phyloP scores from a whole-genome alignment of 768 basidiomycete genomes.

The Pleurotus tuoliensis region DNA sequence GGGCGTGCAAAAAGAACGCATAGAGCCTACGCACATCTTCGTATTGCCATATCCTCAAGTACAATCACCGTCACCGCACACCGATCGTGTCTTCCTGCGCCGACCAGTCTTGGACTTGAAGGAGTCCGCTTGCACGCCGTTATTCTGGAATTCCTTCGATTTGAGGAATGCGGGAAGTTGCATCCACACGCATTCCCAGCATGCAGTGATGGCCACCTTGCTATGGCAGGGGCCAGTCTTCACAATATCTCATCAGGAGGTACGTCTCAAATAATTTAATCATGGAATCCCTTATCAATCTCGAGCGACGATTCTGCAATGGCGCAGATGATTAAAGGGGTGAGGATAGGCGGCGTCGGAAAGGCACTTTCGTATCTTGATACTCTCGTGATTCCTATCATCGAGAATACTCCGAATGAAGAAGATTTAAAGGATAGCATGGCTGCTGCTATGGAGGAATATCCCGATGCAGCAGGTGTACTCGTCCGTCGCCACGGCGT shows the following conservation, averaged over 20 bases:
- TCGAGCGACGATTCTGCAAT: not conserved
- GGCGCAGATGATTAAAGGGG: constrained; percentile 85
- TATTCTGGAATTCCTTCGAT: constrained; percentile 92
- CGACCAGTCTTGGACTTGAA: constrained; percentile 69
- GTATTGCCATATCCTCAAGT: constrained; percentile 77
- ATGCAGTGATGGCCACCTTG: constrained; percentile 86
- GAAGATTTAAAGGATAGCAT: constrained; percentile 88
- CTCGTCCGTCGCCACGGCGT: constrained; percentile 79
- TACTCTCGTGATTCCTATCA: constrained; percentile 82
- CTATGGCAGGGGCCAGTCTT: constrained; percentile 71
- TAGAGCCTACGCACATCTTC: constrained; percentile 79
- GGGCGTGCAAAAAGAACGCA: constrained; percentile 89
- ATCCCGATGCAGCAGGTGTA: constrained; percentile 75
- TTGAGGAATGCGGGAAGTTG: constrained; percentile 77
- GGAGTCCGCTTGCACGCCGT: constrained; percentile 84
- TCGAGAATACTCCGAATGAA: constrained; percentile 88
- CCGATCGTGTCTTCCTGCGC: constrained; percentile 74
- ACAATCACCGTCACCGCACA: constrained; percentile 48
- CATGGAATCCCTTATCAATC: not conserved
- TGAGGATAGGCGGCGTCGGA: constrained; percentile 74
- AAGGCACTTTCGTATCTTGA: constrained; percentile 78
- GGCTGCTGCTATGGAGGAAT: constrained; percentile 77
- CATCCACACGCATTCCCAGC: constrained; percentile 89
- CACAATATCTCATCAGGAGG: constrained; percentile 78
- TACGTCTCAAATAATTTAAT: not conserved